Evolutionary conservation across 305 asterid species (phyloP).

Genomic region (Salvia sclarea): DNA sequence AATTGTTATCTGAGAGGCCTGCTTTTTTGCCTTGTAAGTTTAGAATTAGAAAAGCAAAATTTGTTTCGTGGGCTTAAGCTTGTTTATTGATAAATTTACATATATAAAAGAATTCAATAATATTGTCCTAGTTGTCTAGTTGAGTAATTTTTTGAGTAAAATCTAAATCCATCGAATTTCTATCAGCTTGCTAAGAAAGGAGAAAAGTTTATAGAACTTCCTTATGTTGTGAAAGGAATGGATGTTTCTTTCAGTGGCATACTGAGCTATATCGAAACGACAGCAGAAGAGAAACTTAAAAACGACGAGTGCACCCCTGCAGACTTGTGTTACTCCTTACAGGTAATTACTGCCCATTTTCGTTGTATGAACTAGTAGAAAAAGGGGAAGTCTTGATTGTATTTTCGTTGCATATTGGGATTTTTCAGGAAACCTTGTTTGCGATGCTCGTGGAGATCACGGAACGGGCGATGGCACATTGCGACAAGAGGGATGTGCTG

Average conservation of each 20-base stretch:
- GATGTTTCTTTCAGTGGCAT: slow-evolving; percentile 98
- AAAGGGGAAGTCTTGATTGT: background rate
- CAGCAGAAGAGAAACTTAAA: slow-evolving; percentile 80
- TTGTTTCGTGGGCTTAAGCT: no score
- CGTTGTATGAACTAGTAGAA: background rate
- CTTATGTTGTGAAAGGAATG: slow-evolving; percentile 98
- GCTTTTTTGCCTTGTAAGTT: no score
- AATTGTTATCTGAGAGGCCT: no score
- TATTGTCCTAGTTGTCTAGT: no score
- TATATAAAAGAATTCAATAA: no score
- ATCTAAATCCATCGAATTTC: slow-evolving; percentile 25
- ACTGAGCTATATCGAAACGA: slow-evolving; percentile 85
- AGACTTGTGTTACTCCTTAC: slow-evolving; percentile 62
- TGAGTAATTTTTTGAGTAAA: no score
- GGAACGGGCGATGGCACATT: slow-evolving; percentile 98
- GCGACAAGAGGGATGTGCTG: slow-evolving; percentile 93
- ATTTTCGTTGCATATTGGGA: slow-evolving; percentile 7
- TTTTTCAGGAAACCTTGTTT: slow-evolving; percentile 74
- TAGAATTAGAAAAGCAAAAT: no score
- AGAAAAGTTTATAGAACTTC: slow-evolving; percentile 82
- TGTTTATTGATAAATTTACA: no score
- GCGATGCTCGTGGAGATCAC: slow-evolving; percentile 99
- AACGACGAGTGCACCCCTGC: slow-evolving; percentile 55
- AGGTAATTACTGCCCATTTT: slow-evolving; percentile 45
- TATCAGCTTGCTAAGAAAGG: slow-evolving; percentile 97